Base-by-base conservation (phyloP, 345 rosid species). In the Aquilaria yunnanensis region DNA sequence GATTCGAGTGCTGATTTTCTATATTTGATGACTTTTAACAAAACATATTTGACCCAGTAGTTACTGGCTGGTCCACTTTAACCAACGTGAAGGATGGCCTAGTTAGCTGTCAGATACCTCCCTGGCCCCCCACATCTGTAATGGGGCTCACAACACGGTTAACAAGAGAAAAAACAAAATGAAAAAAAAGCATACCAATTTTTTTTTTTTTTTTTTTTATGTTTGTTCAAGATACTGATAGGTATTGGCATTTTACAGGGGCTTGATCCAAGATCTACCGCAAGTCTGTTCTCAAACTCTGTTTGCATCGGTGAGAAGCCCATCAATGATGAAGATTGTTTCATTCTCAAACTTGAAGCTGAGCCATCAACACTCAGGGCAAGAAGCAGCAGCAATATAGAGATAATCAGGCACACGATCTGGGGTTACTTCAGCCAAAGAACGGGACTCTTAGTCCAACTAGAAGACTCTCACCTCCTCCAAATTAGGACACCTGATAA, bases 351-450 rank as follows among this genome's bases (percentile, higher is more conserved):
- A 62, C 75, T 86, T 0, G 93, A 86, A 62, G 77, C 83, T 0
- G 87, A 80, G 23, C 32, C 84, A 5, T 70, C 84, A 14, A 57
- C 79, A 1, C 61, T 86, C 2, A 61, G 70, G 73, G 76, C 81
- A 51, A 75, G 89, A 70, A 84, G 93, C 68, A 72, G 77, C 60
- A 64, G 54, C 76, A 80, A 72, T 23, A 79, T 84, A 7, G 87
- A 86, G 54, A 84, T 86, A 63, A 78, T 84, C 14, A 60, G 83
- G 61, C 89, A 84, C 80, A 78, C 95, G 0, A 67, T 94, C 2
- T 86, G 91, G 97, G 99, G 99, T 12, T 81, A 81, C 72, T 94
- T 94, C 70, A 86, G 97, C 77, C 99, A 94, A 51, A 83, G 81
- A 79, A 90, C 96, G 29, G 99, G 99, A 33, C 82, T 94, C 46